phyloP scores from a whole-genome alignment of 2,329 filamentous ascomycete genomes.

The Teratosphaeria zuluensis region DNA sequence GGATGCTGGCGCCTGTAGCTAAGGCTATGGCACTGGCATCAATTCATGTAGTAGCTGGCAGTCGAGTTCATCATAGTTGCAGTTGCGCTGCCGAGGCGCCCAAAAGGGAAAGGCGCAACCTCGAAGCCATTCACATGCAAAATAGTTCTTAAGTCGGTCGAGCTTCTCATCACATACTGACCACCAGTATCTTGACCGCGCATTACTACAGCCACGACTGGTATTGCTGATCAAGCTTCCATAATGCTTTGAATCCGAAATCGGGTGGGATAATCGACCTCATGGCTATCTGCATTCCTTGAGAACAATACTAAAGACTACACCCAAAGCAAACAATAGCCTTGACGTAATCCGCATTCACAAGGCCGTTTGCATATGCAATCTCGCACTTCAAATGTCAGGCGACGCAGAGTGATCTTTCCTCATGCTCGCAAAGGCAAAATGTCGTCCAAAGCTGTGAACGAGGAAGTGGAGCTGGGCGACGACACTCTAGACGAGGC shows the following conservation, averaged over 20 bases:
- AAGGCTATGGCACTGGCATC: too few species aligned
- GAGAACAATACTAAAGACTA: background rate
- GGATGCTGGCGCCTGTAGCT: too few species aligned
- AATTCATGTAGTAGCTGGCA: background rate
- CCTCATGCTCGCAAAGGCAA: background rate
- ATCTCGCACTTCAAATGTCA: background rate
- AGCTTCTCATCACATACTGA: background rate
- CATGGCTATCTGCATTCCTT: background rate
- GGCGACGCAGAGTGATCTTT: background rate
- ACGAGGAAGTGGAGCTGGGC: slow-evolving; percentile 22
- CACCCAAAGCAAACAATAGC: background rate
- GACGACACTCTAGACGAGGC: background rate
- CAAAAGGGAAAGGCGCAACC: background rate
- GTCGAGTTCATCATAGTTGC: background rate
- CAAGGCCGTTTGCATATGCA: background rate
- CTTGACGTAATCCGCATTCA: background rate
- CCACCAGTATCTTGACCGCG: too few species aligned
- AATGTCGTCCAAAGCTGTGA: slow-evolving; percentile 10
- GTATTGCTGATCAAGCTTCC: background rate
- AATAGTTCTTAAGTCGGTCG: background rate
- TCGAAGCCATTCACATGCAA: background rate
- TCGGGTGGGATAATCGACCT: background rate
- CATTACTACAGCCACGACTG: background rate
- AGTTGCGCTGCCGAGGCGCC: background rate
- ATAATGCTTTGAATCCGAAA: background rate